A percentile compares a stretch with the other conserved stretches of the same genome.
Evolutionary conservation across 352 stramenopile genomes (phyloP).

Genomic region (Phytopythium oedochilum): DNA sequence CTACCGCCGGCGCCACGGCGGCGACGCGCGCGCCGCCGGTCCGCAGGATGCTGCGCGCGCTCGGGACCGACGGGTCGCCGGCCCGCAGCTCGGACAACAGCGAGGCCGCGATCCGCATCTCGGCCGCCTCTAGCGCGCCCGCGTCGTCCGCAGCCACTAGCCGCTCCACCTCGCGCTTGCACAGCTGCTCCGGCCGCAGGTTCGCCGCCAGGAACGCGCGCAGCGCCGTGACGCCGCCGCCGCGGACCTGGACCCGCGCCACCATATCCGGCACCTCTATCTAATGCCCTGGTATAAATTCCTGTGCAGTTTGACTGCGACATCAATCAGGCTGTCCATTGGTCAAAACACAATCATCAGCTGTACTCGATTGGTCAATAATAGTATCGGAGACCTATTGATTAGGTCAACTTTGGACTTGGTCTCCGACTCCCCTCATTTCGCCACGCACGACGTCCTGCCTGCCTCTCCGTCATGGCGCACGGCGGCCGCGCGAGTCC

Average conservation of each 20-base stretch:
- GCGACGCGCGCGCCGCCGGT: conserved; percentile 3
- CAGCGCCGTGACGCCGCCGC: conserved; percentile 16
- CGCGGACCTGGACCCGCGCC: conserved; percentile 14
- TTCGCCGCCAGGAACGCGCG: conserved; percentile 24
- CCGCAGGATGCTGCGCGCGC: conserved; percentile 16
- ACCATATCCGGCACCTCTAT: too few species aligned
- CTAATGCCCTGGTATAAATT: too few species aligned
- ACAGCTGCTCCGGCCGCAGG: conserved; percentile 7
- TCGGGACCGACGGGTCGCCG: conserved; percentile 16
- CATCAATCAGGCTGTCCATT: too few species aligned
- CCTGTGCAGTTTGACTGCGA: too few species aligned
- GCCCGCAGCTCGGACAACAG: conserved; percentile 16
- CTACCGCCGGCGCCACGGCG: background rate
- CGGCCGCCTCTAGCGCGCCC: conserved; percentile 8
- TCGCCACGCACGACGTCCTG: background rate
- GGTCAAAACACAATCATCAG: too few species aligned
- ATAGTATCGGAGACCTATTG: too few species aligned
- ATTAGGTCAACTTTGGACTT: too few species aligned
- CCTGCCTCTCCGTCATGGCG: background rate
- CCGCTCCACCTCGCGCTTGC: conserved; percentile 10
- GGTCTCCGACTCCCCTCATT: too few species aligned
- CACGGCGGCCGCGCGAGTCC: background rate
- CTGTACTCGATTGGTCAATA: too few species aligned
- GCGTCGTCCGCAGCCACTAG: conserved; percentile 9
- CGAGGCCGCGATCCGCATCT: conserved; percentile 20